Base-by-base conservation (phyloP, 2,329 filamentous ascomycete species). In the Pseudofabraea citricarpa region DNA sequence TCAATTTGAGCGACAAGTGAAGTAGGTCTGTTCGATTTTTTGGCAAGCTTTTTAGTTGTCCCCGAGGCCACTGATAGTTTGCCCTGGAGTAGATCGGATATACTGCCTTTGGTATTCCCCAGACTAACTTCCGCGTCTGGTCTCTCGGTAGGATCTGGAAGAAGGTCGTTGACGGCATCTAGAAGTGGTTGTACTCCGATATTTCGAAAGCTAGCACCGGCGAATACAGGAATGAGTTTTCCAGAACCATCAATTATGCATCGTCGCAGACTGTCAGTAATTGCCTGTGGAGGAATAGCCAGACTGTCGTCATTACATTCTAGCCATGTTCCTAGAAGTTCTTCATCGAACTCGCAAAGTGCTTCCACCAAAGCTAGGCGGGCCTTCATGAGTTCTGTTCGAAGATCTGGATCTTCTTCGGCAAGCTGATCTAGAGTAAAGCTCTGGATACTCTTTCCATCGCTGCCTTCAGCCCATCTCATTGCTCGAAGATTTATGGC, bases 111-210 rank as follows among this genome's bases (percentile, higher is more conserved):
- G 31, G 68, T 68, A 27, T 66, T 63, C 0, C 81, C 83, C 3
- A 90, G 69, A 40, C 79, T 85, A 40, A 96, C 79, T 54, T 90
- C 82, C 1, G 89, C 77, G 56, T 91, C 85, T 7, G 88, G 86
- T 15, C 87, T 75, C 58, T 96, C 89, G 1, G 74, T 68, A 1
- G 93, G 93, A 51, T 81, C 87, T 0, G 93, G 93, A 2, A 97
- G 73, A 36, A 96, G 83, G 58, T 96, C 87, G 7, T 89, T 80
- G 10, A 97, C 81, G 27, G 88, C 88, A 62, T 97, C 90, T 41
- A 97, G 76, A 18, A 98, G 72, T 21, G 90, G 89, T 62, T 96
- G 89, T 4, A 97, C 90, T 6, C 93, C 93, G 49, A 97, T 88
- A 52, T 97, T 95, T 32, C 86, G 81, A 64, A 97, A 90, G 63